Evolutionary conservation across 2,329 filamentous ascomycete species (phyloP).

Genomic region (Microdochium bolleyi): DNA sequence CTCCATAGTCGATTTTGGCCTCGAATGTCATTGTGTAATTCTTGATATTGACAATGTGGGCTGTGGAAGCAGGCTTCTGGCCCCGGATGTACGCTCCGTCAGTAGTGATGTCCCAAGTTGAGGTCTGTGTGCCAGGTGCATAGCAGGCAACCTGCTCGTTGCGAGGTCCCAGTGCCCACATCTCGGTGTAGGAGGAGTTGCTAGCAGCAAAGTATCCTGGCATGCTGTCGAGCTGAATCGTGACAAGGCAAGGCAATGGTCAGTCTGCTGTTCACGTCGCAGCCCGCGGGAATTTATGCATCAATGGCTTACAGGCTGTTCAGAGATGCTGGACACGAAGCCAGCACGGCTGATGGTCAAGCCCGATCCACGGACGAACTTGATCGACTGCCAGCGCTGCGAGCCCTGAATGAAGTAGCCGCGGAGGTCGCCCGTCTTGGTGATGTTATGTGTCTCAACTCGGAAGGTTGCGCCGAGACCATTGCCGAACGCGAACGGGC

Average conservation of each 20-base stretch:
- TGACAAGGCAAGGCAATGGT: slow-evolving; percentile 15
- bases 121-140: slow-evolving; percentile 23
- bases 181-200: slow-evolving; percentile 11
- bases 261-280: slow-evolving; percentile 2
- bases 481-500: slow-evolving; percentile 1
- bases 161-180: slow-evolving; percentile 28
- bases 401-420: slow-evolving; percentile 1
- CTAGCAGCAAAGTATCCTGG: not conserved
- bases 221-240: not conserved
- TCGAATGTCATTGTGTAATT: slow-evolving; percentile 28
- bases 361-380: not conserved
- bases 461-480: slow-evolving; percentile 1
- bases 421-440: not conserved
- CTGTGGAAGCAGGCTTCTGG: slow-evolving; percentile 18
- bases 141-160: slow-evolving; percentile 24
- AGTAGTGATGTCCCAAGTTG: slow-evolving; percentile 23
- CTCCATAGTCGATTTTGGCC: slow-evolving; percentile 26
- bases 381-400: slow-evolving; percentile 2
- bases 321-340: slow-evolving; percentile 15
- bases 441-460: slow-evolving; percentile 2
- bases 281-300: slow-evolving; percentile 5
- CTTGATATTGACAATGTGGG: slow-evolving; percentile 10
- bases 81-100: slow-evolving; percentile 26
- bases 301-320: slow-evolving; percentile 19
- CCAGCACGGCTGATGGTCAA: slow-evolving; percentile 19